phyloP scores from a whole-genome alignment of 768 basidiomycete species.

The Lentinula sp. region DNA sequence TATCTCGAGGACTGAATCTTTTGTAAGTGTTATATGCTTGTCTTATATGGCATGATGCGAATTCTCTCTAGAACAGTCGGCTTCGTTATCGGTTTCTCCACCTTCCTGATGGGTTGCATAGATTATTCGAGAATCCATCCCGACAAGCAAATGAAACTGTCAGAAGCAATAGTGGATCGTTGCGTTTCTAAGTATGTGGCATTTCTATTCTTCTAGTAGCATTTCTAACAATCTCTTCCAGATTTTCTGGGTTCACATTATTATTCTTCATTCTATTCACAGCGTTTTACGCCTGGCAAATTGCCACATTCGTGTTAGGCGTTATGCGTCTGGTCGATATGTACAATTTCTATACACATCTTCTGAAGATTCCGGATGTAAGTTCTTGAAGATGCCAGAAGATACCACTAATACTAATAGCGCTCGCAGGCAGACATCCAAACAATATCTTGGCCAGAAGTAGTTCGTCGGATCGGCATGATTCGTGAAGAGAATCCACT shows the following conservation, averaged over 20 bases:
- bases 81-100: constrained; percentile 98
- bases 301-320: constrained; percentile 70
- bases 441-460: constrained; percentile 94
- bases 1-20: constrained; percentile 88
- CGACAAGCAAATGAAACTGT: constrained; percentile 60
- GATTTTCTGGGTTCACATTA: constrained; percentile 79
- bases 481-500: constrained; percentile 93
- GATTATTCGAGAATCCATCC: constrained; percentile 80
- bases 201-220: neutral
- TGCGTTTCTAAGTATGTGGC: constrained; percentile 76
- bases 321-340: constrained; percentile 82
- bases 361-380: constrained; percentile 58
- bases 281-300: constrained; percentile 87
- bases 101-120: constrained; percentile 91
- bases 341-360: constrained; percentile 93
- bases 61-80: constrained; percentile 73
- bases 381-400: neutral
- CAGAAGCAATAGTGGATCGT: constrained; percentile 74
- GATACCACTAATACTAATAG: constrained; percentile 6
- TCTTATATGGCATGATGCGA: constrained; percentile 7
- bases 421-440: constrained; percentile 82
- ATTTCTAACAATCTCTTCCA: constrained; percentile 20
- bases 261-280: constrained; percentile 82
- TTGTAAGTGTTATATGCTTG: constrained; percentile 55
- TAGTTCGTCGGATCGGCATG: constrained; percentile 83